A percentile compares a stretch with the other conserved stretches of the same genome.
These are phyloP conservation scores for Penicillium sp. DNA, from an alignment of 2,329 filamentous ascomycete genomes.

Conservation along the genomic window DNA sequence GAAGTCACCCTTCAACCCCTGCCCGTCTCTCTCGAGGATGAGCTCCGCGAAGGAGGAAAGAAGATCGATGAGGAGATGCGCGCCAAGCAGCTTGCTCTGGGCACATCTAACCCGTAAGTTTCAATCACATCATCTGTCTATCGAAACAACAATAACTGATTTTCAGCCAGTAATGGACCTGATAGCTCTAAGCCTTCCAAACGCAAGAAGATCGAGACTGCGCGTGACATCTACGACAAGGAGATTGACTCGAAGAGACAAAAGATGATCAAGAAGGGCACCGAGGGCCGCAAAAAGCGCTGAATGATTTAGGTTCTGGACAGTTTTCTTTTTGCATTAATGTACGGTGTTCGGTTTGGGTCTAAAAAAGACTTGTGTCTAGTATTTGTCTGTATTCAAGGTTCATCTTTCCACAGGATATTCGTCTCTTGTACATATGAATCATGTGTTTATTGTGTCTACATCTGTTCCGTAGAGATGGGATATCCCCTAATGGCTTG, in stretches of 20 bases:
- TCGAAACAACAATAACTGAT: slow-evolving; percentile 42
- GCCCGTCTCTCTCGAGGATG: slow-evolving; percentile 70
- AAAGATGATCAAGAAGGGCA: slow-evolving; percentile 47
- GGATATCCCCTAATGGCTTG: background rate
- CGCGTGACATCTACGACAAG: slow-evolving; percentile 49
- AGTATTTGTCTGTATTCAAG: slow-evolving; percentile 9
- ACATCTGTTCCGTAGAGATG: background rate
- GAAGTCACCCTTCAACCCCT: slow-evolving; percentile 68
- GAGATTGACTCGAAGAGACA: slow-evolving; percentile 44
- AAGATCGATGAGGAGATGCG: slow-evolving; percentile 69
- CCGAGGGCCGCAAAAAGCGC: slow-evolving; percentile 35
- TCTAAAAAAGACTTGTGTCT: slow-evolving; percentile 7
- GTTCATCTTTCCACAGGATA: slow-evolving; percentile 8
- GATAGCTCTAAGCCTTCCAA: slow-evolving; percentile 66
- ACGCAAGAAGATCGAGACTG: slow-evolving; percentile 65
- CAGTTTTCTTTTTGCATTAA: slow-evolving; percentile 10
- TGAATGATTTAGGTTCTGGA: slow-evolving; percentile 8
- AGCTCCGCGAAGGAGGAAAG: slow-evolving; percentile 78
- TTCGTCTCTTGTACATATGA: slow-evolving; percentile 23
- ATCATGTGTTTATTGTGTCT: slow-evolving; percentile 10
- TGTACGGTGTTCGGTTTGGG: slow-evolving; percentile 14
- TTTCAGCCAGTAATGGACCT: slow-evolving; percentile 43
- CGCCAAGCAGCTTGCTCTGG: slow-evolving; percentile 80
- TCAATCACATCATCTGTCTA: background rate
- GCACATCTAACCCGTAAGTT: slow-evolving; percentile 82